A percentile compares a stretch with the other conserved stretches of the same genome.
Conservation (phyloP, 176 grass and related monocot genomes). For the Triticum urartu region DNA sequence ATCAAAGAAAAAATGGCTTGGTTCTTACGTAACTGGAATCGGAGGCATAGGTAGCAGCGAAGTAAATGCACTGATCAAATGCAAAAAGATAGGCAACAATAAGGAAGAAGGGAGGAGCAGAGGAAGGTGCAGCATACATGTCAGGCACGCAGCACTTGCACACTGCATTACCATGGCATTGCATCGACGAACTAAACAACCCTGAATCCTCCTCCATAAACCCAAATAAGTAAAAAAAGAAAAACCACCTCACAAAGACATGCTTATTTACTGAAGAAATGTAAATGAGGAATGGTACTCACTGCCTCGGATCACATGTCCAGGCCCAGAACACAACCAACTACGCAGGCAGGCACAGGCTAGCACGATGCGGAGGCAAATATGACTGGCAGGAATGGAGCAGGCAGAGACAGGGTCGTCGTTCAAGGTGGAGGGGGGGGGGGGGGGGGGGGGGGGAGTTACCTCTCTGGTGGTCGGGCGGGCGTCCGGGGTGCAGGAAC, state of each 20-base stretch:
- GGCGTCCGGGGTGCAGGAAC: conserved; percentile 4
- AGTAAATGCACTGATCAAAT: not conserved
- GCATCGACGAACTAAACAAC: not conserved
- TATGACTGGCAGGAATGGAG: not conserved
- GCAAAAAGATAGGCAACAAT: not conserved
- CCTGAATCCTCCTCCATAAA: not conserved
- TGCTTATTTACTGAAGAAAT: not conserved
- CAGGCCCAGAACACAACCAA: not conserved
- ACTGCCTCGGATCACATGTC: not conserved
- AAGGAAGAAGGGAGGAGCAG: not conserved
- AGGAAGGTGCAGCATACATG: not conserved
- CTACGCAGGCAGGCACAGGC: not conserved
- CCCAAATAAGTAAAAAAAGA: not conserved
- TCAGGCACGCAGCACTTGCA: not conserved
- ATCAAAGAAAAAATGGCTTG: not conserved
- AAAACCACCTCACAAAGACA: not conserved
- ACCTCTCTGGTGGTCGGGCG: not conserved
- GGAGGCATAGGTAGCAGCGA: not conserved
- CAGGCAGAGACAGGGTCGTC: not conserved
- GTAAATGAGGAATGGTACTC: not conserved
- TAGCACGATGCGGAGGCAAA: conserved; percentile 22
- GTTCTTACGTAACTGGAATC: not conserved
- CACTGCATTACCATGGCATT: conserved; percentile 1
- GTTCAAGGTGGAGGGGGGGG: not conserved
- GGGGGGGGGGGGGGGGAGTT: not conserved